Conservation (phyloP, 441 rosid genomes). For the Euphorbia schlechtendalii region DNA sequence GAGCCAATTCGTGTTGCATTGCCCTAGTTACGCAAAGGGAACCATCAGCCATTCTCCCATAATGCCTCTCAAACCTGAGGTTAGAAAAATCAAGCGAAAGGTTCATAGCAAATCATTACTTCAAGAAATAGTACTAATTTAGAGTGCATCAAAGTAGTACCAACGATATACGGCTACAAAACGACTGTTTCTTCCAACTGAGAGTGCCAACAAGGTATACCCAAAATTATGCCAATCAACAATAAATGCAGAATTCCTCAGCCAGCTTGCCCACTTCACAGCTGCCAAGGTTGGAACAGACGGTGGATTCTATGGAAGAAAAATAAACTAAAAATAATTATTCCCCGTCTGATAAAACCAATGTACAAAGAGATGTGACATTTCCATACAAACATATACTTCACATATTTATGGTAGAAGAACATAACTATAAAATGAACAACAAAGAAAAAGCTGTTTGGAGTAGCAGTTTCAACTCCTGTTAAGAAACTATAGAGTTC, state of each 20-base stretch:
- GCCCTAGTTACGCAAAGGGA: constrained; percentile 85
- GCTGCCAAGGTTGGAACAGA: constrained; percentile 87
- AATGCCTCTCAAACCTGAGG: constrained; percentile 70
- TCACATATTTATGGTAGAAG: neutral
- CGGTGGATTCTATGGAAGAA: constrained; percentile 76
- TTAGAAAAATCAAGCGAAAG: constrained; percentile 17
- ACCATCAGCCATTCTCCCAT: constrained; percentile 83
- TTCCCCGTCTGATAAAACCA: neutral
- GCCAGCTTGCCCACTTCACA: constrained; percentile 88
- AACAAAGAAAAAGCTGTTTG: neutral
- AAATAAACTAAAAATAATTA: neutral
- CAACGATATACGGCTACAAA: constrained; percentile 80
- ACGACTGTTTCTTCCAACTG: constrained; percentile 75
- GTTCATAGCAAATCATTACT: constrained; percentile 1
- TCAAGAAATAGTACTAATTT: neutral
- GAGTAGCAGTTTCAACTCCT: neutral
- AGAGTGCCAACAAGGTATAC: constrained; percentile 76
- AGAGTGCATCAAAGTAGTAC: constrained; percentile 31
- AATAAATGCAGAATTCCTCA: constrained; percentile 58
- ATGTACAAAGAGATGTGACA: neutral
- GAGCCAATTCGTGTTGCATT: constrained; percentile 95
- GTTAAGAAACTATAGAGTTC: neutral
- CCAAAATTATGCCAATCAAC: constrained; percentile 99
- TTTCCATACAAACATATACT: neutral
- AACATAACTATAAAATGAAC: neutral